Conservation (phyloP, 306 rosid species). For the Vigna trinervia region DNA sequence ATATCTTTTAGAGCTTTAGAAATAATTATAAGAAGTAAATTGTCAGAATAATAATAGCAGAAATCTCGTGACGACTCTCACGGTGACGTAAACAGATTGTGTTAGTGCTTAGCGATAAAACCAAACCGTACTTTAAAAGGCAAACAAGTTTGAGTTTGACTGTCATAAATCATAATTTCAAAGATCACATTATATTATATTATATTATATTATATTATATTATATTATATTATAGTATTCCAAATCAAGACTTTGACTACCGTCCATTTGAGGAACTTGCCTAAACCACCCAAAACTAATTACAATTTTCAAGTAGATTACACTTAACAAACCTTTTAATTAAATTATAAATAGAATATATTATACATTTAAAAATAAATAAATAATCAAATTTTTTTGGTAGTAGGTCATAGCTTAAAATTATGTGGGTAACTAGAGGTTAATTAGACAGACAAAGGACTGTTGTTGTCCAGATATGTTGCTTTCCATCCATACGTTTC, state of each 20-base stretch:
- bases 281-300: not conserved
- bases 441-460: not conserved
- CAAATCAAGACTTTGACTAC: not conserved
- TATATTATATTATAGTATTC: too few relatives aligned
- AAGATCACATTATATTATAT: not conserved
- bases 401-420: too few relatives aligned
- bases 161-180: not conserved
- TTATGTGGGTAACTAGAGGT: not conserved
- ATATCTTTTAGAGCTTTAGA: not conserved
- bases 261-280: not conserved
- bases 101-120: not conserved
- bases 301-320: too few relatives aligned
- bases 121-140: not conserved
- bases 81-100: not conserved
- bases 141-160: slow-evolving; percentile 8
- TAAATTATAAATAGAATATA: too few relatives aligned
- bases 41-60: not conserved
- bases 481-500: not conserved
- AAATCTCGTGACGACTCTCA: not conserved
- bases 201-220: too few relatives aligned
- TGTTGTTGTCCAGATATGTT: not conserved
- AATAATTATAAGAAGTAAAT: not conserved
- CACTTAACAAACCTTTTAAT: too few relatives aligned
- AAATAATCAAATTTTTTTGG: too few relatives aligned
- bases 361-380: too few relatives aligned